Conservation (phyloP, 805 yeast genomes). For the Suhomyces canberraensis region DNA sequence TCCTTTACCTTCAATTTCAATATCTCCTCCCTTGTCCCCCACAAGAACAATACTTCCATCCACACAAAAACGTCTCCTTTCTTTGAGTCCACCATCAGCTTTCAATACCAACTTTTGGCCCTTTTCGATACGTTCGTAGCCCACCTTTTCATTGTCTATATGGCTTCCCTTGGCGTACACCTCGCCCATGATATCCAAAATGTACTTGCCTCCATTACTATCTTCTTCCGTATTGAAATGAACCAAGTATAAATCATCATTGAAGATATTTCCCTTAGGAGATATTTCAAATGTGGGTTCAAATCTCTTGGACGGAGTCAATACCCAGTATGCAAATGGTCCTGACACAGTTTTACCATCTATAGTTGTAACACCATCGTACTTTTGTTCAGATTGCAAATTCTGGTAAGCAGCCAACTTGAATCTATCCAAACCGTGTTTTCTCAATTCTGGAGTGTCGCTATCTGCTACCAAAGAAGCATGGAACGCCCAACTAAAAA, state of each 20-base stretch:
- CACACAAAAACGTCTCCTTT: slow-evolving; percentile 54
- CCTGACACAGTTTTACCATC: slow-evolving; percentile 20
- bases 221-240: slow-evolving; percentile 39
- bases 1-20: slow-evolving; percentile 17
- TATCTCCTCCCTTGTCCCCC: slow-evolving; percentile 15
- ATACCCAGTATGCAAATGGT: slow-evolving; percentile 57
- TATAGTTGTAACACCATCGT: slow-evolving; percentile 40
- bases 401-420: slow-evolving; percentile 61
- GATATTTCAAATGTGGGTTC: slow-evolving; percentile 63
- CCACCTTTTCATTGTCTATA: slow-evolving; percentile 44
- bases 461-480: slow-evolving; percentile 81
- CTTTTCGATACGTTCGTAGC: too few relatives aligned
- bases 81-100: slow-evolving; percentile 12
- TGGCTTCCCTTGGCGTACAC: slow-evolving; percentile 61
- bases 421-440: slow-evolving; percentile 65
- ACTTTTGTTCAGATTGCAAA: slow-evolving; percentile 47
- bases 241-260: slow-evolving; percentile 43
- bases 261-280: slow-evolving; percentile 50
- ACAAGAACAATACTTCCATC: slow-evolving; percentile 57
- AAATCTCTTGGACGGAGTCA: slow-evolving; percentile 53
- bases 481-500: slow-evolving; percentile 82
- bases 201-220: slow-evolving; percentile 22
- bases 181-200: slow-evolving; percentile 53
- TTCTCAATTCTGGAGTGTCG: slow-evolving; percentile 64
- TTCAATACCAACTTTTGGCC: too few relatives aligned